Evolutionary conservation across 2,329 filamentous ascomycete genomes (phyloP).

Genomic region (Diplodia intermedia): DNA sequence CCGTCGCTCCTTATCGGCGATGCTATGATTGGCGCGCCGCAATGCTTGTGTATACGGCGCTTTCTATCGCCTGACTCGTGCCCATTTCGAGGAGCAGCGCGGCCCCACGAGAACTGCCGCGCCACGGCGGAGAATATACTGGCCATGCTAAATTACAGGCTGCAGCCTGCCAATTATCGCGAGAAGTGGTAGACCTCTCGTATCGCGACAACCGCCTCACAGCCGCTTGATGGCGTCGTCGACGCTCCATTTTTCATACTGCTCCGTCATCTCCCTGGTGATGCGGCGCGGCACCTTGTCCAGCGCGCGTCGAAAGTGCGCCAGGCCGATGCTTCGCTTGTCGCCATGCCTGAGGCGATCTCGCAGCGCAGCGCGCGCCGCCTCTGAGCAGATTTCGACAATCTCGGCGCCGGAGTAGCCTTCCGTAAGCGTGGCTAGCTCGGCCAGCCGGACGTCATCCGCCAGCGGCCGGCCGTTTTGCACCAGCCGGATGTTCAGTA

Average conservation of each 20-base stretch:
- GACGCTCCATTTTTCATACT: slow-evolving; percentile 49
- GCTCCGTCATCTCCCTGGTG: slow-evolving; percentile 50
- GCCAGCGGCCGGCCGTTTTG: slow-evolving; percentile 61
- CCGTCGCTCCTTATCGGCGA: neutral
- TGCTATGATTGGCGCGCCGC: slow-evolving; percentile 22
- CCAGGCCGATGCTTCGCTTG: slow-evolving; percentile 49
- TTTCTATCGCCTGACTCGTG: slow-evolving; percentile 23
- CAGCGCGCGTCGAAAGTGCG: slow-evolving; percentile 57
- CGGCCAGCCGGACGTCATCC: slow-evolving; percentile 68
- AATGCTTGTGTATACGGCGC: slow-evolving; percentile 22
- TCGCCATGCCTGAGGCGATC: slow-evolving; percentile 41
- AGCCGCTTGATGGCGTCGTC: slow-evolving; percentile 32
- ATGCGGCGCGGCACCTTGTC: slow-evolving; percentile 52
- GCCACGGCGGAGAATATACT: neutral
- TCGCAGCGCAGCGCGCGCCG: slow-evolving; percentile 47
- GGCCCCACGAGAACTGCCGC: slow-evolving; percentile 4
- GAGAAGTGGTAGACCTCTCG: neutral
- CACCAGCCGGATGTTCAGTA: slow-evolving; percentile 65
- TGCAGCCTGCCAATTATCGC: slow-evolving; percentile 8
- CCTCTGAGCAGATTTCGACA: slow-evolving; percentile 60
- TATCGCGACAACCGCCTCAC: slow-evolving; percentile 17
- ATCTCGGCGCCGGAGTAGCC: slow-evolving; percentile 90
- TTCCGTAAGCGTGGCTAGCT: slow-evolving; percentile 69
- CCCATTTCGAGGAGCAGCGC: neutral
- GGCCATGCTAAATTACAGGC: slow-evolving; percentile 16